Base-by-base conservation (phyloP, 148 eudicot species). In the Pharnaceum exiguum region DNA sequence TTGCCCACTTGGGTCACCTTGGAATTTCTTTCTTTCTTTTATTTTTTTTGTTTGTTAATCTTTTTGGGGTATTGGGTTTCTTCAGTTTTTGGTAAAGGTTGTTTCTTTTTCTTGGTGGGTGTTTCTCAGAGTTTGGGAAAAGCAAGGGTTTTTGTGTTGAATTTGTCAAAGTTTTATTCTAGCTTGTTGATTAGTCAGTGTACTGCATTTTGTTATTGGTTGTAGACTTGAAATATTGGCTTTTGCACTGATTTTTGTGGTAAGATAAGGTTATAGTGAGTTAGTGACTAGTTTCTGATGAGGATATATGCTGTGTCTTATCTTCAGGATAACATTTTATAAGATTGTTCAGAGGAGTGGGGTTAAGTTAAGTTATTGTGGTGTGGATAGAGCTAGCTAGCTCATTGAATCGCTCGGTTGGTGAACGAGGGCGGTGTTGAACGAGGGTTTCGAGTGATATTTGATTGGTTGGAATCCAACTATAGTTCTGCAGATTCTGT, bases 251-350 rank as follows among this genome's bases (percentile, higher is more conserved):
- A 25, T n/a, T 16, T 40, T n/a, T n/a, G n/a, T n/a, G n/a, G n/a
- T n/a, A n/a, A n/a, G n/a, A n/a, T n/a, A n/a, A n/a, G n/a, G n/a
- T n/a, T n/a, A 47, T 24, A 22, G n/a, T 28, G 25, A 30, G 25
- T 30, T 4, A 33, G 57, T 31, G 73, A 63, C 27, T 55, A n/a
- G n/a, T n/a, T 49, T 55, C 44, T 69, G 45, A 62, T 49, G 10
- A n/a, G 44, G 32, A 26, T 39, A n/a, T n/a, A n/a, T 56, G 25
- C 23, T 45, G 53, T 56, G 2, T 50, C 37, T 49, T 70, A 10
- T 57, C 50, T 33, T 44, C 68, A 70, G 69, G 30, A 50, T 7
- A 70, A 36, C 29, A 23, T 48, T 57, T 39, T 40, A 30, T 16
- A 17, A 55, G 51, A 38, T 48, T 32, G 15, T 15, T 60, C 28